Base-by-base conservation (phyloP, 345 rosid species). In the Eucalyptus cloeziana region DNA sequence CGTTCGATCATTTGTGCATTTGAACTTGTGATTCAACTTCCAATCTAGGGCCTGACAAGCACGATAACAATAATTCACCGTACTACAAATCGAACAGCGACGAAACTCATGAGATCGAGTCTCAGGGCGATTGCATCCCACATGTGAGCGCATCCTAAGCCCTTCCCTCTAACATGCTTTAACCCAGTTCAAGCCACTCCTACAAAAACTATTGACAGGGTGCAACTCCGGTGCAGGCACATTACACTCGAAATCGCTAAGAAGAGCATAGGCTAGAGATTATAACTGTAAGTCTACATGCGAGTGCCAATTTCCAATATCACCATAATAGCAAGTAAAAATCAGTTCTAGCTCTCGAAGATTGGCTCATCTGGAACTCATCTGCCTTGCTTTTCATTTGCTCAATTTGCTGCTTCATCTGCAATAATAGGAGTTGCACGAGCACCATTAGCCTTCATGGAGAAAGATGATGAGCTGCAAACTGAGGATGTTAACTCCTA, bases 361-460 rank as follows among this genome's bases (percentile, higher is more conserved):
- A 51, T 51, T 6, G 54, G 54, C 91, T 92, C 51, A 97, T 98
- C 94, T 91, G 94, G 81, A 89, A 91, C 49, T 91, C 94, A 86
- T 90, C 92, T 21, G 90, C 93, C 93, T 86, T 89, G 93, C 88
- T 76, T 92, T 93, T 93, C 91, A 92, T 83, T 91, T 93, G 89
- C 91, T 93, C 92, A 81, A 94, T 51, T 45, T 90, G 93, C 86
- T 91, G 92, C 92, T 56, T 56, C 62, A 56, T 56, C 62, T 56
- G 62, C 62, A 92, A 90, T 69, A 21, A 86, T 5, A 37, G 52
- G 37, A 86, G 87, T 54, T 13, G 12, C 24, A 43, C 49, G 52
- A 69, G 81, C 87, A 86, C 33, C 76, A n/a, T 67, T 67, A n/a
- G 40, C 17, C 11, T 67, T 67, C 40, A n/a, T 15, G 76, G 11